phyloP scores from a whole-genome alignment of 129 eudicot species.

The Kitagawia praeruptora region DNA sequence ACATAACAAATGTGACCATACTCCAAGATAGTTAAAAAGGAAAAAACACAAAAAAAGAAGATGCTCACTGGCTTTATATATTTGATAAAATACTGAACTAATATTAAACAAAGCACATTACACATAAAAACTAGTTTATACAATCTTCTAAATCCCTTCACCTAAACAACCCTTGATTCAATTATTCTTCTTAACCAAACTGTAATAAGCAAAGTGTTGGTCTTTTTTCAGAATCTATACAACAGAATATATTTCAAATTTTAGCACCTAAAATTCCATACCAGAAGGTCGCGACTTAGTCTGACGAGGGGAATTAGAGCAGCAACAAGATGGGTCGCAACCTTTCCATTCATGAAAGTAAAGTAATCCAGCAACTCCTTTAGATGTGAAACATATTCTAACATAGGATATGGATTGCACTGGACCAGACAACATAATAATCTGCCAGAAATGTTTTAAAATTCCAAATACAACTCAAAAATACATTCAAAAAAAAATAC shows the following conservation, averaged over 20 bases:
- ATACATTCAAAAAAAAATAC: neutral
- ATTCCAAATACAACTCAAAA: neutral
- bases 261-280: constrained; percentile 21
- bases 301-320: constrained; percentile 57
- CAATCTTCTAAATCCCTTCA: neutral
- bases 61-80: neutral
- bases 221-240: neutral
- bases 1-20: neutral
- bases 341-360: constrained; percentile 47
- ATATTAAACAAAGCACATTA: neutral
- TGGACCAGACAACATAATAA: constrained; percentile 44
- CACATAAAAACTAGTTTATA: neutral
- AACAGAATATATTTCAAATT: neutral
- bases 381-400: constrained; percentile 55
- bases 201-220: neutral
- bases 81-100: neutral
- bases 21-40: neutral
- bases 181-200: neutral
- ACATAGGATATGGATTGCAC: constrained; percentile 53
- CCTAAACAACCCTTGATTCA: neutral
- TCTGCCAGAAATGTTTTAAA: constrained; percentile 18
- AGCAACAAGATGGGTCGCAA: constrained; percentile 42
- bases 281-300: constrained; percentile 64
- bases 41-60: neutral
- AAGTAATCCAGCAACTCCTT: constrained; percentile 79